Conservation (phyloP, 352 stramenopile species). For the Phytophthora europaea region DNA sequence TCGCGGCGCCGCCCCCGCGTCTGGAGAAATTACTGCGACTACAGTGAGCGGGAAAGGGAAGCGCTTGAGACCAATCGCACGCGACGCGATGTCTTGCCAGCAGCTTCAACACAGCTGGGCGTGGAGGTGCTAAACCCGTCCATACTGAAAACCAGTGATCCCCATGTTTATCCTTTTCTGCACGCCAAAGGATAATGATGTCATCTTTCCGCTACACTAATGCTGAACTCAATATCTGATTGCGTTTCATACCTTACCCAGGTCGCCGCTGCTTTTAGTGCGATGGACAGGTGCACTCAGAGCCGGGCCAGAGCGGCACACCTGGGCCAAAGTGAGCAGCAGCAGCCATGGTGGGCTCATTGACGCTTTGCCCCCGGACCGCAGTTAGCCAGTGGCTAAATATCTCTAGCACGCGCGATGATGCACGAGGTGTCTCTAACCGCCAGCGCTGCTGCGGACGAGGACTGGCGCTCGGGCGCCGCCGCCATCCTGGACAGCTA, state of each 20-base stretch:
- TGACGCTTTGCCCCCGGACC: conserved; percentile 16
- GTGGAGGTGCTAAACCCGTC: neutral
- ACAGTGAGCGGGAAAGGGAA: neutral
- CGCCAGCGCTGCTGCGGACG: conserved; percentile 1
- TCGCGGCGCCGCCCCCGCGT: conserved; percentile 12
- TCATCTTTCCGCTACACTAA: conserved; percentile 7
- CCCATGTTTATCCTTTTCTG: conserved; percentile 16
- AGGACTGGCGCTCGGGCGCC: conserved; percentile 28
- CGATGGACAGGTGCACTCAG: conserved; percentile 2
- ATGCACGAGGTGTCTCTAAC: conserved; percentile 18
- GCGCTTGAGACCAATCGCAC: neutral
- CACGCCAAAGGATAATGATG: neutral
- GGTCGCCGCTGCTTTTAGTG: conserved; percentile 23
- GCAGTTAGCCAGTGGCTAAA: neutral
- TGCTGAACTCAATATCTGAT: conserved; percentile 16
- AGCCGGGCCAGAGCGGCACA: conserved; percentile 4
- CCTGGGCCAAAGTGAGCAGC: conserved; percentile 23
- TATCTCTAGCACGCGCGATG: conserved; percentile 3
- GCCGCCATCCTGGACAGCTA: conserved; percentile 31
- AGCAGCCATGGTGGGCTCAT: conserved; percentile 18
- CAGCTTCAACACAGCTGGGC: conserved; percentile 30
- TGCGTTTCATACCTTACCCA: conserved; percentile 21
- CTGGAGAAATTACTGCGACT: conserved; percentile 9
- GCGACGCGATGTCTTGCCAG: neutral
- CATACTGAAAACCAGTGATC: conserved; percentile 8